These are phyloP conservation scores for Yamadazyma paraphyllophila DNA, from an alignment of 805 yeast genomes.

Conservation along the genomic window DNA sequence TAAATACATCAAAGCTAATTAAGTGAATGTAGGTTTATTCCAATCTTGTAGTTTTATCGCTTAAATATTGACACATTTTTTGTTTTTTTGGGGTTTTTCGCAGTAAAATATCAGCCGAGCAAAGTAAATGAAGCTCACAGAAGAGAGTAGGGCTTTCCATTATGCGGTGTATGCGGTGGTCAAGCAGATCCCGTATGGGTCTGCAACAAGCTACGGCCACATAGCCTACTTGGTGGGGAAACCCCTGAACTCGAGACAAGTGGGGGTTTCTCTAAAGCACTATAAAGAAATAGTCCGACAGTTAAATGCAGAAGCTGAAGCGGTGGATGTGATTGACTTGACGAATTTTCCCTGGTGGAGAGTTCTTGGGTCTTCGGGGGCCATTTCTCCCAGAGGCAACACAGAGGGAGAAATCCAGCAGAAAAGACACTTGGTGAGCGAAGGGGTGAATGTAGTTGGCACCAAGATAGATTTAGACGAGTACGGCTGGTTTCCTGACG, in stretches of 20 bases:
- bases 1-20: slow-evolving; percentile 1
- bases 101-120: too few species aligned
- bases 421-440: slow-evolving; percentile 41
- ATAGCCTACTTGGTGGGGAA: slow-evolving; percentile 60
- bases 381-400: slow-evolving; percentile 51
- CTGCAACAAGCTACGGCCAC: slow-evolving; percentile 73
- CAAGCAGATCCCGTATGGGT: slow-evolving; percentile 56
- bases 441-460: slow-evolving; percentile 40
- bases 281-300: slow-evolving; percentile 22
- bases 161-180: slow-evolving; percentile 57
- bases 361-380: slow-evolving; percentile 62
- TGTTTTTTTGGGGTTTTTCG: not conserved
- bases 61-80: not conserved
- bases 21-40: not conserved
- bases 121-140: slow-evolving; percentile 24
- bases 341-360: slow-evolving; percentile 78
- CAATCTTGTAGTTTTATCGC: not conserved
- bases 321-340: slow-evolving; percentile 10
- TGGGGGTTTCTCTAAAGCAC: slow-evolving; percentile 67
- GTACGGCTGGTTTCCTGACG: slow-evolving; percentile 73
- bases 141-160: slow-evolving; percentile 58
- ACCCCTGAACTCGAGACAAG: slow-evolving; percentile 71
- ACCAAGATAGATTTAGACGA: slow-evolving; percentile 41
- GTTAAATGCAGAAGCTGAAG: slow-evolving; percentile 20
- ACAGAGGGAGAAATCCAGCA: slow-evolving; percentile 46